These are phyloP conservation scores for Saccharomycopsis vini DNA, from an alignment of 805 yeast species.

Conservation along the genomic window DNA sequence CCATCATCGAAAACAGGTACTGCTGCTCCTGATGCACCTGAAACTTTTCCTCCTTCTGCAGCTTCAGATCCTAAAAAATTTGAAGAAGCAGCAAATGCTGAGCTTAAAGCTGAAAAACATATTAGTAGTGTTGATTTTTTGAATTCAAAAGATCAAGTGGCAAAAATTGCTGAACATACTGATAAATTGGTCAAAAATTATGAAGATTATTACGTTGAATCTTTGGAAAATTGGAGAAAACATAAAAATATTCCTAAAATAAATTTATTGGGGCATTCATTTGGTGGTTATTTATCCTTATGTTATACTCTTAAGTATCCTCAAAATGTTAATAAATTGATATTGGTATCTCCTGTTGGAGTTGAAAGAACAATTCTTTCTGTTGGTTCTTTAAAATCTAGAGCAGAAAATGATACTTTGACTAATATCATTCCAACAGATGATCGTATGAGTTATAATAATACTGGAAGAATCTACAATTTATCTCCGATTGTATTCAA, in stretches of 20 bases:
- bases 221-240: conserved; percentile 59
- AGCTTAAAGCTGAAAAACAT: conserved; percentile 20
- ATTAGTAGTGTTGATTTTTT: conserved; percentile 19
- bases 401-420: conserved; percentile 24
- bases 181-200: conserved; percentile 33
- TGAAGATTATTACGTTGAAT: conserved; percentile 47
- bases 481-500: conserved; percentile 39
- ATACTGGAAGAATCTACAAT: conserved; percentile 31
- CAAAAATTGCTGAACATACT: conserved; percentile 29
- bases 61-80: background rate
- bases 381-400: conserved; percentile 30
- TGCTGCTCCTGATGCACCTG: too few relatives aligned
- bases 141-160: conserved; percentile 20
- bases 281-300: conserved; percentile 67
- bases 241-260: conserved; percentile 41
- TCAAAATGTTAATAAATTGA: conserved; percentile 39
- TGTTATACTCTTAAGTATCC: conserved; percentile 57
- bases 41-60: conserved; percentile 15
- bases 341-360: conserved; percentile 70
- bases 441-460: conserved; percentile 34
- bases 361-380: conserved; percentile 63
- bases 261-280: conserved; percentile 67
- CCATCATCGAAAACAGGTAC: too few relatives aligned
- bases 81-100: background rate
- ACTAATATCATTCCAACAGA: conserved; percentile 24